Percentiles rank a stretch among this genome's conserved stretches.
phyloP scores from a whole-genome alignment of 257 asterid species.

The Ballota nigra region DNA sequence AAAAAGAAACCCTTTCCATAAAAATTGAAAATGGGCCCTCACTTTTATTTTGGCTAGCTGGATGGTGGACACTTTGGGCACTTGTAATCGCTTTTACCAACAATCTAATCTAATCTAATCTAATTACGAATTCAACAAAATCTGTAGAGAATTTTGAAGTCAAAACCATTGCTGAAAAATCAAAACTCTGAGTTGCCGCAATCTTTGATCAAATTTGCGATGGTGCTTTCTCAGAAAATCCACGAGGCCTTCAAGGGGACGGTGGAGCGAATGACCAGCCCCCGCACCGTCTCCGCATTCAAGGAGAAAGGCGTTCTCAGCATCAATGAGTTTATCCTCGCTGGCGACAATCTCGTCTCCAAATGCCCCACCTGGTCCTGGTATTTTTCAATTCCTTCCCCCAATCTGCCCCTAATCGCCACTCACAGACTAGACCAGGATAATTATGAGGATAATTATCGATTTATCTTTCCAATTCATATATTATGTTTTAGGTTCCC shows the following conservation, averaged over 20 bases:
- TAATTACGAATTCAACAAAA: too few species aligned
- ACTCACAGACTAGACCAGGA: background rate
- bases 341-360: slow-evolving; percentile 98
- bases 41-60: too few species aligned
- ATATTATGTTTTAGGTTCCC: background rate
- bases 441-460: background rate
- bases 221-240: slow-evolving; percentile 74
- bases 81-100: too few species aligned
- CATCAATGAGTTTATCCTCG: slow-evolving; percentile 82
- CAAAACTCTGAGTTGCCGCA: slow-evolving; percentile 1
- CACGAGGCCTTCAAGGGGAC: slow-evolving; percentile 91
- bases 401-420: background rate
- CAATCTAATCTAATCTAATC: too few species aligned
- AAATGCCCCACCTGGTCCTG: slow-evolving; percentile 99
- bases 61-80: background rate
- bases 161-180: background rate
- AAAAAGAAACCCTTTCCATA: too few species aligned
- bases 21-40: too few species aligned
- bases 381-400: slow-evolving; percentile 34
- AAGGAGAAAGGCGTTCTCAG: slow-evolving; percentile 97
- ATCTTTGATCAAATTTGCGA: slow-evolving; percentile 18
- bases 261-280: slow-evolving; percentile 86
- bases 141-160: background rate
- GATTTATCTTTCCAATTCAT: background rate
- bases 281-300: slow-evolving; percentile 95